Conservation (phyloP, 306 rosid genomes). For the Trifolium repens region DNA sequence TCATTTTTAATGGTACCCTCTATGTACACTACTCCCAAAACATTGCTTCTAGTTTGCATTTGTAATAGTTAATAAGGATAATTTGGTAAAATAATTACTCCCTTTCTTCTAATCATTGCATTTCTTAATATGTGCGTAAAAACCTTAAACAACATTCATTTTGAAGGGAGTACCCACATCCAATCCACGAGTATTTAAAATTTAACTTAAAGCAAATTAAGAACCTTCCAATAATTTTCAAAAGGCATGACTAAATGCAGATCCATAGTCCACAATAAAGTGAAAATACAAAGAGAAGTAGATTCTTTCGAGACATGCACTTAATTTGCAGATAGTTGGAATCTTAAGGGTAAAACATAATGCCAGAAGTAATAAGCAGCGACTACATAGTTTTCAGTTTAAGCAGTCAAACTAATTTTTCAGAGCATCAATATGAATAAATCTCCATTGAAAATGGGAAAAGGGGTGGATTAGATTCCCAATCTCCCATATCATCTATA, state of each 20-base stretch:
- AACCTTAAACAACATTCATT: too few relatives aligned
- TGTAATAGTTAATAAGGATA: too few relatives aligned
- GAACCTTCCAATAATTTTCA: slow-evolving; percentile 9
- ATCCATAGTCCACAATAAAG: slow-evolving; percentile 16
- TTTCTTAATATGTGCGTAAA: too few relatives aligned
- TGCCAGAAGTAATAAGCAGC: slow-evolving; percentile 1
- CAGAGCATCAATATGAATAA: slow-evolving; percentile 17
- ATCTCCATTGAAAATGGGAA: slow-evolving; percentile 10
- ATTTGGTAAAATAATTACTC: too few relatives aligned
- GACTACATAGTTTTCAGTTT: neutral
- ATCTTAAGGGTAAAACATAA: slow-evolving; percentile 3
- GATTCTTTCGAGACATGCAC: neutral
- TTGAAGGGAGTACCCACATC: neutral
- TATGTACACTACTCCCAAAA: too few relatives aligned
- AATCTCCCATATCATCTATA: neutral
- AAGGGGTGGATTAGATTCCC: slow-evolving; percentile 4
- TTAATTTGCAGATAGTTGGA: slow-evolving; percentile 21
- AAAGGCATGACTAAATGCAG: slow-evolving; percentile 11
- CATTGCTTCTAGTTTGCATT: too few relatives aligned
- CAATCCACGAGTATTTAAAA: slow-evolving; percentile 3
- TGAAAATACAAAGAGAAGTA: neutral
- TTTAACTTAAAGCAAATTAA: slow-evolving; percentile 27
- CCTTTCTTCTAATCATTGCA: too few relatives aligned
- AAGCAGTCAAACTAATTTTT: neutral
- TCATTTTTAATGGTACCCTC: too few relatives aligned